Evolutionary conservation across 495 filamentous ascomycete species (phyloP), one percentile per base, ranked within the genome.

Genomic region (Lepraria neglecta): DNA sequence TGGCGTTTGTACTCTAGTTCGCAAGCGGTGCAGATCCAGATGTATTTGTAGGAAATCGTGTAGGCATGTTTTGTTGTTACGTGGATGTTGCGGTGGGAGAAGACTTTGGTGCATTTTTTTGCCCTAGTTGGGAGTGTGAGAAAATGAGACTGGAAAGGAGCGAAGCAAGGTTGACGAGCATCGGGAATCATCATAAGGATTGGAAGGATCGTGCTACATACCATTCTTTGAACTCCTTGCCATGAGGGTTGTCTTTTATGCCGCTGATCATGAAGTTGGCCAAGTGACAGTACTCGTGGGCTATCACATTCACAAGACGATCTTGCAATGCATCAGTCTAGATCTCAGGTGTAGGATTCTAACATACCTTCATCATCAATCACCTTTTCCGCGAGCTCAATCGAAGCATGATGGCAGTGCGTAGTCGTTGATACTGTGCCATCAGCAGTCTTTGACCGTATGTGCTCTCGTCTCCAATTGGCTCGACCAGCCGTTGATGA

Each of bases 201-300:
- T 1, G 9, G 35, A 38, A 38, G 7, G 12, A 2, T 38, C 35
- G 9, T 38, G 30, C 51, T 33, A 24, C 24, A 24, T 53, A 84
- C 86, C 86, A 96, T 24, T 72, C 65, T 73, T 95, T 90, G 78
- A 97, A 97, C 63, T 87, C 86, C 15, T 77, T 74, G 12, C 92
- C 92, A 69, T 97, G 94, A 1, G 90, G 87, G 59, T 88, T 80
- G 38, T 82, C 82, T 24, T 77, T 78, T 27, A 88, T 74, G 17
- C 83, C 78, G 38, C 78, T 82, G 54, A 97, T 77, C 78, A 97
- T 90, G 72, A 88, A 95, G 67, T 88, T 92, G 35, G 89, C 85
- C 1, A 97, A 77, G 70, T 98, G 94, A 73, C 92, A 97, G 77
- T 91, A 98, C 65, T 98, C 94, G 72, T 98, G 94, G 3, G 92